These are phyloP conservation scores for Paramecium sexaurelia DNA, from an alignment of 73 alveolate genomes.

Conservation along the genomic window DNA sequence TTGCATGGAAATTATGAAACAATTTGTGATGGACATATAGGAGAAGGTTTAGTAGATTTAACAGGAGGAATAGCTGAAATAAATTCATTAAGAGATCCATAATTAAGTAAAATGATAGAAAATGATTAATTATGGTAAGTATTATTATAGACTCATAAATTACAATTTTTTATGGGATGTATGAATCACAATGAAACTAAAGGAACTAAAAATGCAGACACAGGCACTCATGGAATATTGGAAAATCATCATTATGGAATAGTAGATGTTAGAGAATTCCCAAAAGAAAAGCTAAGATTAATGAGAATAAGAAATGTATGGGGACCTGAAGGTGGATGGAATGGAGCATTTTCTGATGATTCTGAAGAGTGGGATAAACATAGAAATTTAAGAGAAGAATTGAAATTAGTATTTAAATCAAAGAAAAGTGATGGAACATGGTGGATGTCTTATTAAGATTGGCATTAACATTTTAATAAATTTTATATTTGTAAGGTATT, in stretches of 20 bases:
- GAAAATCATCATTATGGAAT: conserved; percentile 95
- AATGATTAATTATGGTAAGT: conserved; percentile 92
- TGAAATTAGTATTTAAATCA: conserved; percentile 87
- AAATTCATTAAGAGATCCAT: conserved; percentile 86
- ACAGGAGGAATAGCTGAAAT: conserved; percentile 98
- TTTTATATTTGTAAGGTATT: conserved; percentile 96
- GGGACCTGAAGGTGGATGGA: conserved; percentile 99
- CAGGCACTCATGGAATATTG: conserved; percentile 95
- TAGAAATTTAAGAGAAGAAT: conserved; percentile 91
- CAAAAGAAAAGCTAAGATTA: conserved; percentile 83
- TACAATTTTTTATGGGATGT: conserved; percentile 95
- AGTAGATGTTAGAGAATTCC: conserved; percentile 93
- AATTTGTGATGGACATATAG: conserved; percentile 93
- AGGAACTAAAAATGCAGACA: conserved; percentile 97
- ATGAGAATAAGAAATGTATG: conserved; percentile 97
- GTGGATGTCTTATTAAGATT: conserved; percentile 99
- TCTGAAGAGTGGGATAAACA: conserved; percentile 99
- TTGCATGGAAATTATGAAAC: conserved; percentile 94
- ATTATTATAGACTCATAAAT: conserved; percentile 79
- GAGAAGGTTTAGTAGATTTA: conserved; percentile 96
- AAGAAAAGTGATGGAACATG: conserved; percentile 97
- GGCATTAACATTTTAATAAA: conserved; percentile 93
- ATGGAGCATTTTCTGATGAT: conserved; percentile 98
- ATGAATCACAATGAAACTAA: conserved; percentile 91
- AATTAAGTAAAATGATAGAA: conserved; percentile 86